These are phyloP conservation scores for Camelina laxa DNA, from an alignment of 345 rosid species.

Conservation along the genomic window DNA sequence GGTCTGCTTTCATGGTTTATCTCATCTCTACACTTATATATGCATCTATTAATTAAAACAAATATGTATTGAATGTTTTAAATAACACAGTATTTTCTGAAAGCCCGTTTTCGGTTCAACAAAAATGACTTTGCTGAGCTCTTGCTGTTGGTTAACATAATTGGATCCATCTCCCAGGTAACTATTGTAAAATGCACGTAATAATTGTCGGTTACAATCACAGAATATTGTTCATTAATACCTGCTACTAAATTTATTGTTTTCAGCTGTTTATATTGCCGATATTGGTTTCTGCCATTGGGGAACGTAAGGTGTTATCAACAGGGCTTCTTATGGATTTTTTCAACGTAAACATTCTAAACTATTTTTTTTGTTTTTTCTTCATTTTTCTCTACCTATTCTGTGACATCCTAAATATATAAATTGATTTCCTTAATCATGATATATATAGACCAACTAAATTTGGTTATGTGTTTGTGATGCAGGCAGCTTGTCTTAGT, in stretches of 20 bases:
- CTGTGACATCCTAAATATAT: not conserved
- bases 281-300: slow-evolving; percentile 52
- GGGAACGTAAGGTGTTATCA: slow-evolving; percentile 71
- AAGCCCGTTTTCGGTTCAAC: slow-evolving; percentile 80
- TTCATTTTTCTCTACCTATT: not conserved
- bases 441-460: not conserved
- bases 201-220: not conserved
- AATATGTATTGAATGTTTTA: not conserved
- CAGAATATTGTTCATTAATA: not conserved
- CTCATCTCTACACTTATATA: not conserved
- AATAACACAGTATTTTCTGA: slow-evolving; percentile 68
- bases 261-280: slow-evolving; percentile 77
- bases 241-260: not conserved
- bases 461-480: not conserved
- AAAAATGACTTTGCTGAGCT: slow-evolving; percentile 78
- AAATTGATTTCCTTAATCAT: not conserved
- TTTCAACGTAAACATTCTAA: slow-evolving; percentile 20
- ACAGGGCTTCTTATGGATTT: slow-evolving; percentile 66
- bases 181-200: not conserved
- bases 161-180: slow-evolving; percentile 70
- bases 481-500: slow-evolving; percentile 71
- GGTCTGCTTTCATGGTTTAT: slow-evolving; percentile 61
- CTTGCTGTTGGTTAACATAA: slow-evolving; percentile 51
- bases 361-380: not conserved
- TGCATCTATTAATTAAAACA: not conserved